Base-by-base conservation (phyloP, 805 yeast genomes). In the Zygoascus tannicola region DNA sequence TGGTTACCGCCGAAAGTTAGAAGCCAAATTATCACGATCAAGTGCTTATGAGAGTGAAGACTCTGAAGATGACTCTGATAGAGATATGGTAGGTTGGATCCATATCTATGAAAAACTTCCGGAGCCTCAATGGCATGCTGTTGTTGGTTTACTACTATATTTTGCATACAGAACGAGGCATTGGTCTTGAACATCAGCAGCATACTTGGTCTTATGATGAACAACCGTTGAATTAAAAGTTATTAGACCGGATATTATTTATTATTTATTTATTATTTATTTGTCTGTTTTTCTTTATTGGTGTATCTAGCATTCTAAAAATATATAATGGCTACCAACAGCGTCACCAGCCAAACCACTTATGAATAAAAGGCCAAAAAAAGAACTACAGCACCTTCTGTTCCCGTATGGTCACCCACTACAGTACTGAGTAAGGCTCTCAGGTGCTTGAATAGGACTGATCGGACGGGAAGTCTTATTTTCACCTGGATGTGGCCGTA, bases 401-500 rank as follows among this genome's bases (percentile, higher is more conserved):
- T 70, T 70, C 73, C 67, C 74, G 68, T 68, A 68, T 69, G 73
- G 75, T 70, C 74, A 65, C 74, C 75, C 73, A 70, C 72, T 65
- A 67, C 67, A 67, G 67, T 70, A 68, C 74, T 70, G 71, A 66
- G 73, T 68, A 70, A 66, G 71, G 73, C 74, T 67, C 74, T 70
- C 68, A 68, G 71, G 69, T 65, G 74, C 69, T 69, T 69, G 69
- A 70, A 74, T 70, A 68, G 72, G 67, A 71, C 69, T 69, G 74
- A 69, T 69, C 74, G 74, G 74, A 70, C 74, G 75, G 75, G 74
- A 70, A 71, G 69, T 72, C 73, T 74, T 70, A 74, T 71, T 70
- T 70, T 71, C 74, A 66, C 69, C 73, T 70, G 66, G 74, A 68
- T 71, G 68, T 70, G 75, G 74, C 74, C 74, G 74, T 71, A 69